Percentiles rank a stretch among this genome's conserved stretches.
These are phyloP conservation scores for Pythium phragmiticola DNA, from an alignment of 352 stramenopile species.

Conservation along the genomic window DNA sequence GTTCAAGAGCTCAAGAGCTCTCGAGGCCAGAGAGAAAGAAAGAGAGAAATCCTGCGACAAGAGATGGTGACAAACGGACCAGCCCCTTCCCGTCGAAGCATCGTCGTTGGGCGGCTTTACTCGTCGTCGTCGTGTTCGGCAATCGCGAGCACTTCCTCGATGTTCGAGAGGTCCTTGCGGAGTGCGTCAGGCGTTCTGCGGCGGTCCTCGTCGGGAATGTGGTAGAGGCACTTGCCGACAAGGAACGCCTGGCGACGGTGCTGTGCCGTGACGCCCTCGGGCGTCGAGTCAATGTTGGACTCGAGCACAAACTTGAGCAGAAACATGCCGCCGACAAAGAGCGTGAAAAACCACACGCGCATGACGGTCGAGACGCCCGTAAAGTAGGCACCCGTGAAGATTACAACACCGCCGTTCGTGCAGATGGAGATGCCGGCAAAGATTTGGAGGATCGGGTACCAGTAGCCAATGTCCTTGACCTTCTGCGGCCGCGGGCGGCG, in stretches of 20 bases:
- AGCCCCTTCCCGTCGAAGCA: too few relatives aligned
- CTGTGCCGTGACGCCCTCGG: conserved; percentile 71
- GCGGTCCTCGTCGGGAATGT: conserved; percentile 73
- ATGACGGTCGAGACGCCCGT: conserved; percentile 46
- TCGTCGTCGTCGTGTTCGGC: conserved; percentile 48
- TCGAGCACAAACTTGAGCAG: conserved; percentile 82
- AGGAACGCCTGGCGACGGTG: conserved; percentile 80
- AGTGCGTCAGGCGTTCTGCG: conserved; percentile 18
- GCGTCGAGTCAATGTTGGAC: conserved; percentile 70
- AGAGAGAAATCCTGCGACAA: neutral
- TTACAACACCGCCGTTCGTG: conserved; percentile 92
- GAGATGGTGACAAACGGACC: too few relatives aligned
- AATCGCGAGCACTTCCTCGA: conserved; percentile 51
- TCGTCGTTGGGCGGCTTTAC: neutral
- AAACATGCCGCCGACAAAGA: conserved; percentile 81
- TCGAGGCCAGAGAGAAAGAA: neutral
- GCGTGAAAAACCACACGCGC: conserved; percentile 78
- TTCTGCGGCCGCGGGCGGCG: conserved; percentile 77
- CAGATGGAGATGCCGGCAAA: conserved; percentile 91
- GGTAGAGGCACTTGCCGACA: conserved; percentile 84
- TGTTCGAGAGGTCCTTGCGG: conserved; percentile 30
- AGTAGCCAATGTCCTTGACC: conserved; percentile 90
- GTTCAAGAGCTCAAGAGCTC: neutral
- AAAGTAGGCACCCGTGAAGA: conserved; percentile 90
- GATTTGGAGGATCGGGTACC: conserved; percentile 87